These are phyloP conservation scores for Phragmites australis DNA, from an alignment of 176 grass and related monocot genomes.

Conservation along the genomic window DNA sequence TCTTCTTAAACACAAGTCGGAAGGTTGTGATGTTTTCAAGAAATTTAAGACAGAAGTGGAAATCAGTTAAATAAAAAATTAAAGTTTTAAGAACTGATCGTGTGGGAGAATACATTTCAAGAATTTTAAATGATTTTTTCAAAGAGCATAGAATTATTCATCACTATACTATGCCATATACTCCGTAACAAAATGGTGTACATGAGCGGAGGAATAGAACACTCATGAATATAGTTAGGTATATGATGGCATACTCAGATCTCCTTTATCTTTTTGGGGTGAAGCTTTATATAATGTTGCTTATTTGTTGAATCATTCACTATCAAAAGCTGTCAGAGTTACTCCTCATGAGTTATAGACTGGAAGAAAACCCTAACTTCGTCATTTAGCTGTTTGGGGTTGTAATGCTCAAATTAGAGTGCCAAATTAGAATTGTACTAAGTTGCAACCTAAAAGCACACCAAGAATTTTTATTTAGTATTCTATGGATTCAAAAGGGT, in stretches of 20 bases:
- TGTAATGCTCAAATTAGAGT: too few relatives aligned
- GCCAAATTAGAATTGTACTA: not conserved
- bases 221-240: not conserved
- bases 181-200: not conserved
- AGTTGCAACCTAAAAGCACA: constrained; percentile 1
- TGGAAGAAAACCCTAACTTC: too few relatives aligned
- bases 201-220: not conserved
- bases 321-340: too few relatives aligned
- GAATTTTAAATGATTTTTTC: constrained; percentile 2
- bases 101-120: constrained; percentile 13
- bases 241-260: constrained; percentile 24
- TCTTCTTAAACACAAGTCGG: constrained; percentile 10
- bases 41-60: not conserved
- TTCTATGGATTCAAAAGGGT: not conserved
- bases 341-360: too few relatives aligned
- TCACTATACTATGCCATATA: constrained; percentile 2
- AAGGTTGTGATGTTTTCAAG: constrained; percentile 25
- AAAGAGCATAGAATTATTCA: constrained; percentile 28
- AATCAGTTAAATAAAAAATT: constrained; percentile 24
- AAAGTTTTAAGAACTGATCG: constrained; percentile 9
- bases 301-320: too few relatives aligned
- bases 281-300: too few relatives aligned
- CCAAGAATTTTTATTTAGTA: not conserved
- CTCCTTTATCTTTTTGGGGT: not conserved
- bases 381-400: too few relatives aligned